phyloP scores from a whole-genome alignment of 1,284 basidiomycete genomes.

The Coniferiporia weirii region DNA sequence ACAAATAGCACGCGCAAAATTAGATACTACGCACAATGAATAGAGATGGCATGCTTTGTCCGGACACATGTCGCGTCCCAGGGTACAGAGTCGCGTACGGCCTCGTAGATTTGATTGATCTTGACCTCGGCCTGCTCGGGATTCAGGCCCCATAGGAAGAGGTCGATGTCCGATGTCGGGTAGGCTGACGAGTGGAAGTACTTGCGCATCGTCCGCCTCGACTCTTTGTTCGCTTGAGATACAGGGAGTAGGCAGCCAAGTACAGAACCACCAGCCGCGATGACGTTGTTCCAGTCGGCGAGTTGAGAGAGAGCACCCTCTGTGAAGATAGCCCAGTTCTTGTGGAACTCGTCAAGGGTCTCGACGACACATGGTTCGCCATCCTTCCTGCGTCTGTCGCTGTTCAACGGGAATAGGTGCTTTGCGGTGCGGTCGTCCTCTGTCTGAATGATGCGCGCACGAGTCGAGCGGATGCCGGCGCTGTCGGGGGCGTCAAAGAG shows the following conservation, averaged over 20 bases:
- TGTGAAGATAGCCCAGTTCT: conserved; percentile 20
- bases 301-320: conserved; percentile 21
- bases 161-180: conserved; percentile 56
- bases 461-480: conserved; percentile 36
- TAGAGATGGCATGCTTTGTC: conserved; percentile 57
- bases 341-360: conserved; percentile 19
- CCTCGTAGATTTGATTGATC: conserved; percentile 52
- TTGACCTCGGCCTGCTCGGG: conserved; percentile 54
- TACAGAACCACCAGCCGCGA: conserved; percentile 55
- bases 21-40: conserved; percentile 40
- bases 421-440: conserved; percentile 36
- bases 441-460: conserved; percentile 35
- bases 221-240: conserved; percentile 39
- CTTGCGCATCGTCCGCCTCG: conserved; percentile 50
- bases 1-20: background rate
- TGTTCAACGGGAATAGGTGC: conserved; percentile 41
- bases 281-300: conserved; percentile 29
- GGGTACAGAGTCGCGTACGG: conserved; percentile 54
- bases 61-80: conserved; percentile 62
- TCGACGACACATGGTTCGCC: conserved; percentile 24
- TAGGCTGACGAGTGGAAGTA: conserved; percentile 48
- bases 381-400: conserved; percentile 34
- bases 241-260: conserved; percentile 50
- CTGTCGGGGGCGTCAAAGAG: conserved; percentile 44
- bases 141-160: conserved; percentile 55